Conservation (phyloP, 495 filamentous ascomycete genomes). For the Coniosporium apollinis region DNA sequence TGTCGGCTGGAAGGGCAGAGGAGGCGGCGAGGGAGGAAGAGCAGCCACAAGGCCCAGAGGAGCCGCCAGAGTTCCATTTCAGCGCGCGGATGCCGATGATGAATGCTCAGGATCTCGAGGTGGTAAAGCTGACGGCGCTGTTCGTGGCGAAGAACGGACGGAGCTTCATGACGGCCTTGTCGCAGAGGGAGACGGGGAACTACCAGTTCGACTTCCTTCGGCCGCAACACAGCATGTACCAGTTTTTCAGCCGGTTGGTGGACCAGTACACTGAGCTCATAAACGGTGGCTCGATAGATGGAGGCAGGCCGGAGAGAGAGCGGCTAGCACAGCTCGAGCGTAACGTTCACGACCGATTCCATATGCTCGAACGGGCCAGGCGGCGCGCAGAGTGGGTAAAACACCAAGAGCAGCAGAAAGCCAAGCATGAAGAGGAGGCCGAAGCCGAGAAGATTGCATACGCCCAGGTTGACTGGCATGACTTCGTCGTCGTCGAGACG, state of each 20-base stretch:
- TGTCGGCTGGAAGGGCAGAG: constrained; percentile 59
- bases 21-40: constrained; percentile 43
- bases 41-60: constrained; percentile 64
- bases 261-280: constrained; percentile 88
- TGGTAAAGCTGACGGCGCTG: constrained; percentile 75
- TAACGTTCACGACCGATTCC: constrained; percentile 65
- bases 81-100: constrained; percentile 96
- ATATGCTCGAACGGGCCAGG: constrained; percentile 63
- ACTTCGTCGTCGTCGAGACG: constrained; percentile 91
- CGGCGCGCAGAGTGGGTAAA: constrained; percentile 75
- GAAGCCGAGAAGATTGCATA: constrained; percentile 74
- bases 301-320: constrained; percentile 46
- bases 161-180: constrained; percentile 72
- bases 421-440: constrained; percentile 73
- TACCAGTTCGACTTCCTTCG: constrained; percentile 94
- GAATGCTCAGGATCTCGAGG: constrained; percentile 85
- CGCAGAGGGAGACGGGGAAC: constrained; percentile 76
- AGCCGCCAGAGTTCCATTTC: constrained; percentile 85
- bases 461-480: constrained; percentile 92
- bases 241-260: constrained; percentile 79
- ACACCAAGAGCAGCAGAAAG: constrained; percentile 70
- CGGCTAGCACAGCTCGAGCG: constrained; percentile 56
- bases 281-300: constrained; percentile 49
- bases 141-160: constrained; percentile 85
- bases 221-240: constrained; percentile 86